Conservation (phyloP, 805 yeast genomes). For the Saccharomycopsis selenospora region DNA sequence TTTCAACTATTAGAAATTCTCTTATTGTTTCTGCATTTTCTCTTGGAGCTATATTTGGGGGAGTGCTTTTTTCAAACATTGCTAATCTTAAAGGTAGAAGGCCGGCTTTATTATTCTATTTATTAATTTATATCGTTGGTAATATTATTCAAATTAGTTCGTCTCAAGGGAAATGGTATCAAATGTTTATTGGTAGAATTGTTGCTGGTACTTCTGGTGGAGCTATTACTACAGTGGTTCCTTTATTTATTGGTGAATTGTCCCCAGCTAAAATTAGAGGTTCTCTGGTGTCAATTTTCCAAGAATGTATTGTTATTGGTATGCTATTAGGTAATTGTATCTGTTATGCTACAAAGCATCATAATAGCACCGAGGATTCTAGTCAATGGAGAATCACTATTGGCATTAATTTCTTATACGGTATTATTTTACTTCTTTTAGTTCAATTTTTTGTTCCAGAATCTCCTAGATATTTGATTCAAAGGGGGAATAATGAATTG, state of each 20-base stretch:
- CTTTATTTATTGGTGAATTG: conserved; percentile 73
- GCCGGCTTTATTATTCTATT: conserved; percentile 37
- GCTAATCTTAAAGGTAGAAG: conserved; percentile 52
- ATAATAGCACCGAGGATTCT: conserved; percentile 30
- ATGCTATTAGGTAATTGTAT: conserved; percentile 61
- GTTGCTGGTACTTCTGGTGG: conserved; percentile 75
- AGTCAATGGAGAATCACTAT: conserved; percentile 62
- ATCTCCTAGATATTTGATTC: conserved; percentile 64
- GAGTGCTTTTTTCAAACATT: conserved; percentile 51
- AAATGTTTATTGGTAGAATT: conserved; percentile 56
- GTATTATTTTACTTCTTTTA: conserved; percentile 43
- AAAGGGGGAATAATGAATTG: conserved; percentile 40
- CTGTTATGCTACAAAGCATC: conserved; percentile 53
- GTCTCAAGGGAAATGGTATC: conserved; percentile 35
- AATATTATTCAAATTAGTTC: conserved; percentile 42
- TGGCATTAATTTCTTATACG: conserved; percentile 56
- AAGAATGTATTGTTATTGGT: conserved; percentile 69
- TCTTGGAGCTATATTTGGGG: conserved; percentile 68
- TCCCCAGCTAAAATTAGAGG: conserved; percentile 77
- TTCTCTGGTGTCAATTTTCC: conserved; percentile 68
- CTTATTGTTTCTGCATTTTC: conserved; percentile 65
- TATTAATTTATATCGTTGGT: conserved; percentile 46
- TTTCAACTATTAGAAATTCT: conserved; percentile 43
- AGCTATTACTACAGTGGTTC: conserved; percentile 61
- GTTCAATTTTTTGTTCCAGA: conserved; percentile 58